Evolutionary conservation across 345 rosid species (phyloP).

Genomic region (Gossypium australe): DNA sequence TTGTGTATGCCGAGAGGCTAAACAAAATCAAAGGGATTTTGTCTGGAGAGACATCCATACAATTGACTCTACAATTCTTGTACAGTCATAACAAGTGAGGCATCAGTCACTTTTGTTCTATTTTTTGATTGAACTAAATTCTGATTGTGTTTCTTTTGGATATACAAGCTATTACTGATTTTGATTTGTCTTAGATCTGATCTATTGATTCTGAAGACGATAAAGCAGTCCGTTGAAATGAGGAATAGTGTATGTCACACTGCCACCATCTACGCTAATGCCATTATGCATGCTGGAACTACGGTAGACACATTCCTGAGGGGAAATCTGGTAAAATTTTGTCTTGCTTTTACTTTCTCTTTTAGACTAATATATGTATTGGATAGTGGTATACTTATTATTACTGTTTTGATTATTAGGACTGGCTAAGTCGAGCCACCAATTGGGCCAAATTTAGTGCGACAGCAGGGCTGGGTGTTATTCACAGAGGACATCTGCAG

Average conservation of each 20-base stretch:
- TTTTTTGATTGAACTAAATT: not conserved
- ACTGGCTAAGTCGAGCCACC: conserved; percentile 98
- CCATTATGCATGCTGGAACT: conserved; percentile 99
- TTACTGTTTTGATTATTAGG: conserved; percentile 43
- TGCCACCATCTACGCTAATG: conserved; percentile 96
- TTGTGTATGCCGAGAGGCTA: conserved; percentile 69
- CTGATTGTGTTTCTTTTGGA: not conserved
- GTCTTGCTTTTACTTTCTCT: conserved; percentile 10
- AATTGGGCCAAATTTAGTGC: conserved; percentile 99
- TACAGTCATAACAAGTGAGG: conserved; percentile 91
- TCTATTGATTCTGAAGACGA: conserved; percentile 85
- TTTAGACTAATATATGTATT: conserved; percentile 2
- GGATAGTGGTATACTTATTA: not conserved
- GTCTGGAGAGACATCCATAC: conserved; percentile 92
- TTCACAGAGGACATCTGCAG: conserved; percentile 92
- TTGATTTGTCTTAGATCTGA: conserved; percentile 59
- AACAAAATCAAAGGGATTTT: conserved; percentile 79
- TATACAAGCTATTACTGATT: not conserved
- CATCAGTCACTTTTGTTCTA: not conserved
- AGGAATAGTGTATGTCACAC: conserved; percentile 98
- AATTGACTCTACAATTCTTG: conserved; percentile 83
- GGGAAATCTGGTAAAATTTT: conserved; percentile 70
- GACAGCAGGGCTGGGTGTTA: conserved; percentile 96
- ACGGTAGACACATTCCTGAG: conserved; percentile 97
- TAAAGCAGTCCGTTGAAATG: conserved; percentile 97